Evolutionary conservation across 768 basidiomycete genomes (phyloP), one percentile per base, ranked within the genome.

Genomic region (Mycena polygramma): DNA sequence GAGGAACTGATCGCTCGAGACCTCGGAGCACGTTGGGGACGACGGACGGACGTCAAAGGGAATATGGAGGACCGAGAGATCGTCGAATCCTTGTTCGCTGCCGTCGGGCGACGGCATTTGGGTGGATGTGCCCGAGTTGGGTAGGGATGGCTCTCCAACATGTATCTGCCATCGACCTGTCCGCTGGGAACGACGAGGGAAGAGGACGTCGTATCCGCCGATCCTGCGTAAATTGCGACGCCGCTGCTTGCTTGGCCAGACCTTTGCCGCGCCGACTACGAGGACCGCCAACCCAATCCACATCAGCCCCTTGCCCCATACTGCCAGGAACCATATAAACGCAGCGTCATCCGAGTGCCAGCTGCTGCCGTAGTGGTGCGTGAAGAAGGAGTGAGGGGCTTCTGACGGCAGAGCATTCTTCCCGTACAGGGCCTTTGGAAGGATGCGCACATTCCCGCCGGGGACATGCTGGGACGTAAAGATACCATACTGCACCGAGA

Each of bases 331-430:
- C 52, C 91, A 89, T 77, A 99, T 96, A 83, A 99, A 98, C n/a
- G 92, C 95, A 36, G 97, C 98, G 79, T 99, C 97, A 76, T 97
- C 96, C 7, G 96, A 92, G 77, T 99, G 97, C 97, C 97, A 99
- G 76, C 94, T 96, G 77, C 96, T 98, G 37, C 96, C 97, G 76
- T 99, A 99, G 83, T 90, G 97, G 80, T 99, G 97, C n/a, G 91
- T 88, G 81, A 98, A 99, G 88, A 96, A 99, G 8, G 96, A 90
- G 76, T 97, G 88, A 1, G 95, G 95, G 0, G 94, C 94, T 74
- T 96, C 93, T 48, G 84, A 90, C 55, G 88, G 85, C 69, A 90
- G 89, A 4, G 95, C 94, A 78, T 99, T 98, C 84, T 99, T 99
- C 68, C 97, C 97, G 55, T 99, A 99, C n/a, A 98, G 87, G 10